Evolutionary conservation across 2,329 filamentous ascomycete genomes (phyloP), one percentile per base, ranked within the genome.

Genomic region (Fusarium nanum): DNA sequence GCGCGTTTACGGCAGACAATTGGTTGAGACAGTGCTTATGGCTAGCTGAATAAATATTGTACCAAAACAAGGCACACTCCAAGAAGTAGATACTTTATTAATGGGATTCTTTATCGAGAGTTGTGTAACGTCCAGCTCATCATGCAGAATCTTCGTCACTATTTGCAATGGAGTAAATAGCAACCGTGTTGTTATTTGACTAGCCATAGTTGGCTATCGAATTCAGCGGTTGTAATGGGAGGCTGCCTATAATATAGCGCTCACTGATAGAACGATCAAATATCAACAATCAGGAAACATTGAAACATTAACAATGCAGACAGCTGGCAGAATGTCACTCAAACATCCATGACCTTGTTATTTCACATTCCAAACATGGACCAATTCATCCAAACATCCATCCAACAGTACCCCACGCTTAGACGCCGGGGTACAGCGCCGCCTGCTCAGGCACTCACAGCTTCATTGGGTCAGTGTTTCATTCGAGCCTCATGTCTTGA

Each of bases 121-220:
- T 32, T 30, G 52, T 46, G 52, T 25, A 46, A 46, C 41, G 44
- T 28, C 64, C 64, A 73, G 61, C 56, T 67, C 68, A 67, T 62
- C 63, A 65, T 64, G 69, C 60, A 70, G 55, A 52, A 59, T 37
- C 37, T 37, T 37, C 40, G 34, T 58, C 48, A 63, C 42, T 64
- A 42, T 63, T 60, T 61, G 58, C 27, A 32, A 49, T 52, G 12
- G 34, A 30, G 67, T 72, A 72, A 72, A 72, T 61, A 72, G 65
- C 57, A 72, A 72, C 63, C 48, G 27, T 65, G 16, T 68, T 68
- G 42, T 67, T 64, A 66, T 20, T 64, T 64, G 41, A 64, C 49
- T 16, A 28, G 37, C 47, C 2, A 30, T 30, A 11, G 46, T 30
- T 32, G 16, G 25, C 18, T 28, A 25, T 46, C 20, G 25, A 27